Evolutionary conservation across 768 basidiomycete genomes (phyloP).

Genomic region (Omphalotus guepiniiformis): DNA sequence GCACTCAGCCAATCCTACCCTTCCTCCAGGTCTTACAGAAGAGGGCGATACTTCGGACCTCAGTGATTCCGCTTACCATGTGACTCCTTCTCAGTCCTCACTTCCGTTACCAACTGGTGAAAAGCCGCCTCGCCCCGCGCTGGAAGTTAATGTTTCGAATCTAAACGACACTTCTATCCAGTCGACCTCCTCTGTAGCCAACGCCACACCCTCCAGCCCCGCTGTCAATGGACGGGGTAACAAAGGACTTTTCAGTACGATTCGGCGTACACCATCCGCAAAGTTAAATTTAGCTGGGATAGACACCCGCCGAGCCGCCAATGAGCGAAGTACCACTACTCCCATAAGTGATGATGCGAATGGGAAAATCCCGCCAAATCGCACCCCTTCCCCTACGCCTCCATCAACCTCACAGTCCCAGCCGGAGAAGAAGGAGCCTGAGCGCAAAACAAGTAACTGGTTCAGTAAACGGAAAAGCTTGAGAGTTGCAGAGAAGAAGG

Average conservation of each 20-base stretch:
- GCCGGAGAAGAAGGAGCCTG: conserved; percentile 32
- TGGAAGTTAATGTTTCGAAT: conserved; percentile 6
- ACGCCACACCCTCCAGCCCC: not conserved
- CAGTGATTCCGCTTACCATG: conserved; percentile 16
- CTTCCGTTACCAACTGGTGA: conserved; percentile 14
- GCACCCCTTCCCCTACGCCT: conserved; percentile 22
- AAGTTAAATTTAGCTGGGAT: not conserved
- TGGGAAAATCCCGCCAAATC: conserved; percentile 4
- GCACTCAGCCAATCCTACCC: conserved; percentile 14
- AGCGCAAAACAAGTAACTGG: conserved; percentile 43
- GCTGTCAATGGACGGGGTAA: not conserved
- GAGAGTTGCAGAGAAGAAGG: conserved; percentile 29
- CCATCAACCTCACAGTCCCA: conserved; percentile 17
- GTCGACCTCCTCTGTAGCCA: conserved; percentile 6
- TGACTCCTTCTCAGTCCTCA: conserved; percentile 14
- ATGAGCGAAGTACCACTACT: conserved; percentile 9
- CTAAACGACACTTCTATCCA: conserved; percentile 6
- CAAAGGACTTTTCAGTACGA: conserved; percentile 2
- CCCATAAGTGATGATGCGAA: conserved; percentile 15
- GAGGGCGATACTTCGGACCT: conserved; percentile 19
- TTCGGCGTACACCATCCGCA: conserved; percentile 2
- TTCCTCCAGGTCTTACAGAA: conserved; percentile 13
- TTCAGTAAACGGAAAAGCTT: conserved; percentile 51
- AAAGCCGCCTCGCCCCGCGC: conserved; percentile 5
- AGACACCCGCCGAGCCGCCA: not conserved